phyloP scores from a whole-genome alignment of 2,329 filamentous ascomycete genomes.

The Colletotrichum agaves region DNA sequence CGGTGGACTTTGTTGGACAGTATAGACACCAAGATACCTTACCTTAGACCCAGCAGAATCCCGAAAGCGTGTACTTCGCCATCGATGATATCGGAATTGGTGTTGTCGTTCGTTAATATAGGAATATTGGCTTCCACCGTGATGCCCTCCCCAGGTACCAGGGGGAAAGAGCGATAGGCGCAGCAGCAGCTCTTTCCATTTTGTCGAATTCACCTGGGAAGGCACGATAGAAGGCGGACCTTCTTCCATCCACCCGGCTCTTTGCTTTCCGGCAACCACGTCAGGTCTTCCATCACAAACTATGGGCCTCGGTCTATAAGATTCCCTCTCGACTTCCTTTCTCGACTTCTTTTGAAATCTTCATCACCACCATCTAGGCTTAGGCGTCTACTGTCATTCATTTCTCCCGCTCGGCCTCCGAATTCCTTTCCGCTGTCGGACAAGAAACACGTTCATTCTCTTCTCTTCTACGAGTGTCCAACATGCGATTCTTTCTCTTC shows the following conservation, averaged over 20 bases:
- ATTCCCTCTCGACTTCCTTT: not conserved
- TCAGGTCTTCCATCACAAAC: not conserved
- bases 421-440: not conserved
- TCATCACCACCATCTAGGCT: not conserved
- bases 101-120: too few relatives aligned
- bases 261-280: not conserved
- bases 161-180: too few relatives aligned
- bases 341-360: not conserved
- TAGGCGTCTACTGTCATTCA: not conserved
- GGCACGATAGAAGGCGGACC: not conserved
- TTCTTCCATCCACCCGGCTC: not conserved
- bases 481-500: not conserved
- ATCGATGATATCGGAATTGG: not conserved
- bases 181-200: not conserved
- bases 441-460: not conserved
- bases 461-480: not conserved
- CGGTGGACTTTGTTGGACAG: not conserved
- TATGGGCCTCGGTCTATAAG: not conserved
- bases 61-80: conserved; percentile 17
- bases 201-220: not conserved
- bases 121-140: too few relatives aligned
- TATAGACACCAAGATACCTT: not conserved
- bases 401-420: not conserved
- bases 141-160: rapidly evolving
- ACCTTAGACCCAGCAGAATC: conserved; percentile 13